These are phyloP conservation scores for Trametes maxima DNA, from an alignment of 768 basidiomycete genomes.

Conservation along the genomic window DNA sequence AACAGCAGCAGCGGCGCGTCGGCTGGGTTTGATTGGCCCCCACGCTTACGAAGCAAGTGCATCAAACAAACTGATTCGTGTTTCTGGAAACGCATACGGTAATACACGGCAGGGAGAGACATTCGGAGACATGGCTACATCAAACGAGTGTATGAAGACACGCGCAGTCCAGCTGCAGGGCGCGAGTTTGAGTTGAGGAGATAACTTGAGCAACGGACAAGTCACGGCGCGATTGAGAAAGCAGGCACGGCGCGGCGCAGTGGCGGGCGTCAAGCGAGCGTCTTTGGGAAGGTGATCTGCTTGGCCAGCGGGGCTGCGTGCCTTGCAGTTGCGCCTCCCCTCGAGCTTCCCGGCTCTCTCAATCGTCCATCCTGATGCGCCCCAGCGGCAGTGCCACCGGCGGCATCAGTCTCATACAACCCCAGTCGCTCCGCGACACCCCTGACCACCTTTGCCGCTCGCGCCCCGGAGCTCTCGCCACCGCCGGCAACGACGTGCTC, in stretches of 20 bases:
- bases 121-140: conserved; percentile 3
- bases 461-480: background rate
- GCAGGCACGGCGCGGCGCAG: background rate
- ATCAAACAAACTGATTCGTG: conserved; percentile 21
- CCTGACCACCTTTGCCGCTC: background rate
- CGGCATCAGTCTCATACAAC: conserved; percentile 2
- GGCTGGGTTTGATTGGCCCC: conserved; percentile 28
- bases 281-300: conserved; percentile 4
- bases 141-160: conserved; percentile 9
- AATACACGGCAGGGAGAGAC: conserved; percentile 3
- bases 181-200: background rate
- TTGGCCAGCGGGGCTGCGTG: conserved; percentile 1
- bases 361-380: conserved; percentile 7
- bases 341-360: no score
- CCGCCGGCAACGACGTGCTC: conserved; percentile 9
- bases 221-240: background rate
- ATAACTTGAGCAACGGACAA: background rate
- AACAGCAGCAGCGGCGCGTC: conserved; percentile 17
- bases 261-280: background rate
- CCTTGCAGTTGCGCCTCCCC: background rate
- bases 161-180: conserved; percentile 4
- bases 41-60: conserved; percentile 26
- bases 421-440: conserved; percentile 5
- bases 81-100: conserved; percentile 16
- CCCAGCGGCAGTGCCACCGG: conserved; percentile 1